Evolutionary conservation across 2,329 filamentous ascomycete genomes (phyloP), one percentile per base, ranked within the genome.

Genomic region (Xylaria sp.): DNA sequence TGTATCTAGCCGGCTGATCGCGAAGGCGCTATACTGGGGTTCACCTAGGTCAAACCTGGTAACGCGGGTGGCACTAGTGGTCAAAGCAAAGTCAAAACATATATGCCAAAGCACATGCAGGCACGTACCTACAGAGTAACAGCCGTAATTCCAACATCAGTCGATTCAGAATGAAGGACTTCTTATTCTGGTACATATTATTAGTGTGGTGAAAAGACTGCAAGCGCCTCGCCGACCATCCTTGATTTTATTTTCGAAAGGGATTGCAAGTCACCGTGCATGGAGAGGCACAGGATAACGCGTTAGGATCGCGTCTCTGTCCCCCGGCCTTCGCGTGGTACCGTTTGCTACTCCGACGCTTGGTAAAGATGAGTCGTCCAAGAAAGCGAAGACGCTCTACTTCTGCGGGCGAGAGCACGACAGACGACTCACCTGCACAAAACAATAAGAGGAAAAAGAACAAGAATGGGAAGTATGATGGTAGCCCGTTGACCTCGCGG

Each of bases 341-440:
- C 14, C n/a, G 23, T 50, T 38, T 9, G 28, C 21, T 45, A 3
- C 8, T 52, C 15, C 15, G 65, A 61, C 57, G 58, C 37, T 55
- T 42, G 25, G 46, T 33, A 19, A 63, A 9, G 19, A 74, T 74
- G 72, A 49, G 67, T 60, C 70, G 69, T 46, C 55, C 67, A 60
- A 72, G 69, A 38, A 74, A 74, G 60, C 66, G 72, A 51, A 73
- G 69, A 68, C 68, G 59, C 38, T 12, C 60, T 35, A 35, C 14
- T 50, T 60, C 63, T 37, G 42, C 42, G 12, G 61, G 60, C 37
- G 60, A 45, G n/a, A 14, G 37, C 57, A 51, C 57, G 21, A 55
- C 56, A 15, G 57, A 66, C 31, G 56, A 35, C 3, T 63, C 65
- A 3, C 63, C 61, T 31, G 25, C 15, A 31, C 28, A 17, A 71